phyloP scores from a whole-genome alignment of 2,329 filamentous ascomycete species.

The Thielaviopsis ethacetica region DNA sequence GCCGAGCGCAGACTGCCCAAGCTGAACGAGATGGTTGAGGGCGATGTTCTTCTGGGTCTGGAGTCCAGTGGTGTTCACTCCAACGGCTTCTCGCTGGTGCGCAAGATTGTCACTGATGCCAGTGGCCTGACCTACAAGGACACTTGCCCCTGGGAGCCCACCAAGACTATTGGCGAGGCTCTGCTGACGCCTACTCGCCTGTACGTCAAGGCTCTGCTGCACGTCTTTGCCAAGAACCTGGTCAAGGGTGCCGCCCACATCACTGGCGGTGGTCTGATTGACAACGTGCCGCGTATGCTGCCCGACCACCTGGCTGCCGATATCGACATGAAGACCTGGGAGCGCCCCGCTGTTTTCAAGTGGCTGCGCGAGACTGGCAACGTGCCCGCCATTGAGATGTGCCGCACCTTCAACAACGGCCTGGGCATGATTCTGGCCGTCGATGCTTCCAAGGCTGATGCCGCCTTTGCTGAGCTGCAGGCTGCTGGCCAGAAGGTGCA shows the following conservation, averaged over 20 bases:
- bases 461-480: constrained; percentile 43
- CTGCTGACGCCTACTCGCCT: constrained; percentile 84
- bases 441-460: constrained; percentile 42
- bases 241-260: constrained; percentile 94
- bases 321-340: constrained; percentile 63
- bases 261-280: constrained; percentile 79
- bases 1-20: constrained; percentile 56
- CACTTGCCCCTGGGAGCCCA: constrained; percentile 57
- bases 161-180: constrained; percentile 50
- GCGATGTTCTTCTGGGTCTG: constrained; percentile 75
- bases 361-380: constrained; percentile 69
- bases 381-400: constrained; percentile 65
- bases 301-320: constrained; percentile 62
- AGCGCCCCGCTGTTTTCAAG: constrained; percentile 60
- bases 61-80: constrained; percentile 81
- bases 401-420: constrained; percentile 84
- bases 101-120: constrained; percentile 59
- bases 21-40: constrained; percentile 56
- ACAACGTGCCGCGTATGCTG: constrained; percentile 92
- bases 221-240: constrained; percentile 42
- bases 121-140: constrained; percentile 56
- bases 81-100: constrained; percentile 94
- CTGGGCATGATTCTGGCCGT: constrained; percentile 89
- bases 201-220: constrained; percentile 72
- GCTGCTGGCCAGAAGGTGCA: constrained; percentile 61